A percentile compares a stretch with the other conserved stretches of the same genome.
These are phyloP conservation scores for Termitomyces eurrhizus DNA, from an alignment of 768 basidiomycete species.

Conservation along the genomic window DNA sequence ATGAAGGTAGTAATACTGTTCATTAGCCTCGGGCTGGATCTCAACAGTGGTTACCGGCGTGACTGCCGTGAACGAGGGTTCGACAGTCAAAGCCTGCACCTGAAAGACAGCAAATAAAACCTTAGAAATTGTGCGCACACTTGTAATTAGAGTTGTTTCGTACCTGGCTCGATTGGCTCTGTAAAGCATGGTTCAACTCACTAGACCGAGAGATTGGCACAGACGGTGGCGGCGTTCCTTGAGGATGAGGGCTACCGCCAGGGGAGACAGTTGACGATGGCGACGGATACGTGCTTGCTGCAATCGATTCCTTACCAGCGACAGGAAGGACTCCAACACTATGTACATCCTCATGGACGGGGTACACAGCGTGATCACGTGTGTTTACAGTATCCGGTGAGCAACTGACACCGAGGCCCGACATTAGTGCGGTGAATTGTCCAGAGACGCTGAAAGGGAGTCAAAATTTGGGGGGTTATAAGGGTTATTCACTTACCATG, in stretches of 20 bases:
- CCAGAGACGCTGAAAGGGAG: conserved; percentile 27
- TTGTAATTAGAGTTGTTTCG: background rate
- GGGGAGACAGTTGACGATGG: conserved; percentile 44
- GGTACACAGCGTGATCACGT: conserved; percentile 16
- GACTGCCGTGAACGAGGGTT: conserved; percentile 3
- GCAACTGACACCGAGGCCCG: conserved; percentile 36
- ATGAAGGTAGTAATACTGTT: conserved; percentile 15
- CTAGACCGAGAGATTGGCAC: conserved; percentile 31
- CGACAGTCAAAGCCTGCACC: conserved; percentile 1
- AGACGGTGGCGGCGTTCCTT: conserved; percentile 11
- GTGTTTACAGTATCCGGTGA: conserved; percentile 15
- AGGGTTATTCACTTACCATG: conserved; percentile 33
- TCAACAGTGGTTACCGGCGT: conserved; percentile 3
- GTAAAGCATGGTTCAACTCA: conserved; percentile 33
- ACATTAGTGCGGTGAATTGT: conserved; percentile 39
- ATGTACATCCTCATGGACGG: conserved; percentile 24
- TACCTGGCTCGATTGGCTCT: conserved; percentile 25
- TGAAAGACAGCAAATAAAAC: background rate
- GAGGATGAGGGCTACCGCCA: conserved; percentile 26
- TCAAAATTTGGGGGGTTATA: conserved; percentile 5
- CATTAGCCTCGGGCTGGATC: conserved; percentile 5
- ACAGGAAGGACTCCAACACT: conserved; percentile 8
- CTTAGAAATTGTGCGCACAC: background rate
- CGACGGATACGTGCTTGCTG: conserved; percentile 28
- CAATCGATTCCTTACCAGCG: conserved; percentile 7